These are phyloP conservation scores for Podaxis sp. DNA, from an alignment of 768 basidiomycete genomes.

Conservation along the genomic window DNA sequence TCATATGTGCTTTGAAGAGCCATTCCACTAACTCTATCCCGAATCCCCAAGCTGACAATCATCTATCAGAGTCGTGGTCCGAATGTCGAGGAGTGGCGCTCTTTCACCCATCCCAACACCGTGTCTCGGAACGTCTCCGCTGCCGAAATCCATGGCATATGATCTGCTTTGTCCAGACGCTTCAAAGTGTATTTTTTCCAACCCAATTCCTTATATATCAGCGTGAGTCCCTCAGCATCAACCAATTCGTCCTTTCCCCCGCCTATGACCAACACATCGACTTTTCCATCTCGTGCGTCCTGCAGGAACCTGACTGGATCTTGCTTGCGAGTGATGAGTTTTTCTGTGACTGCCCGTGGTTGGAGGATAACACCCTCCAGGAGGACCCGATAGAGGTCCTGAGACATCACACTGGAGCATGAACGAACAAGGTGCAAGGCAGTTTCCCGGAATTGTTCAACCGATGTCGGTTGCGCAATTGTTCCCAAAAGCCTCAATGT, in stretches of 20 bases:
- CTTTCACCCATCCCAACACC: constrained; percentile 23
- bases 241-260: constrained; percentile 26
- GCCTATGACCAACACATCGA: constrained; percentile 26
- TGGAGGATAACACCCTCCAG: constrained; percentile 26
- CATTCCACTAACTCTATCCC: neutral
- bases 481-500: constrained; percentile 18
- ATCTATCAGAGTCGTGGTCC: neutral
- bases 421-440: constrained; percentile 20
- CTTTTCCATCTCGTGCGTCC: constrained; percentile 20
- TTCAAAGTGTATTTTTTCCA: constrained; percentile 21
- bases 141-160: constrained; percentile 27
- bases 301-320: constrained; percentile 21
- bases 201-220: constrained; percentile 24
- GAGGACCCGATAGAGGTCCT: constrained; percentile 17
- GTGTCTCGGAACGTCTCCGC: constrained; percentile 22
- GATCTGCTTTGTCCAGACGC: constrained; percentile 26
- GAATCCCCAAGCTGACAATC: neutral
- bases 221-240: constrained; percentile 18
- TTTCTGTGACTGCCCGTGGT: constrained; percentile 21
- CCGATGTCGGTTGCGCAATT: constrained; percentile 21
- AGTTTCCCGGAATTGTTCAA: constrained; percentile 23
- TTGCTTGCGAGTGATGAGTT: constrained; percentile 25
- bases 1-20: neutral
- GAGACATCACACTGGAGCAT: constrained; percentile 17
- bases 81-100: neutral